Conservation (phyloP, 345 rosid species). For the Melaleuca quinquenervia region DNA sequence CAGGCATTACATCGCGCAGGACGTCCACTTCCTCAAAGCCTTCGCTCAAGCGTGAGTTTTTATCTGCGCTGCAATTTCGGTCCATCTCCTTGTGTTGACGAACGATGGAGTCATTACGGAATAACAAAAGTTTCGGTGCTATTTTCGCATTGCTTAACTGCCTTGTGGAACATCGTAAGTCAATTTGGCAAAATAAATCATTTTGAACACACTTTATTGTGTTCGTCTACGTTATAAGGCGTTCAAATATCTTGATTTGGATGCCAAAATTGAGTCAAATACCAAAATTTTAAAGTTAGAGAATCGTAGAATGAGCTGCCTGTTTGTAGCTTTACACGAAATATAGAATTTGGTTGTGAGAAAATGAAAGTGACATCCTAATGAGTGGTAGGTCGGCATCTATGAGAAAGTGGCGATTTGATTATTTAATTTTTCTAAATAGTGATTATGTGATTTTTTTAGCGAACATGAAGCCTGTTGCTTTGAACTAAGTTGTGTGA, state of each 20-base stretch:
- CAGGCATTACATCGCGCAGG: constrained; percentile 73
- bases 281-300: neutral
- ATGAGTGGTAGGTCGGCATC: neutral
- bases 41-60: constrained; percentile 78
- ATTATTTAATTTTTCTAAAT: neutral
- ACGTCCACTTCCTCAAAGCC: constrained; percentile 77
- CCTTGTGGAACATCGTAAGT: neutral
- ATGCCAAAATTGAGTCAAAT: neutral
- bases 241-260: neutral
- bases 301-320: neutral
- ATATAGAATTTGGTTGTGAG: neutral
- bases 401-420: neutral
- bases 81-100: neutral
- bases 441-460: neutral
- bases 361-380: neutral
- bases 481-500: neutral
- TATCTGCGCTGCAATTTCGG: neutral
- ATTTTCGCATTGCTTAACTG: neutral
- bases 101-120: neutral
- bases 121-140: neutral
- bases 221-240: neutral
- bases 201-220: neutral
- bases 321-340: neutral
- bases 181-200: neutral
- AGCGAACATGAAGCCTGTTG: neutral